Evolutionary conservation across 257 asterid genomes (phyloP).

Genomic region (Nicotiana noctiflora): DNA sequence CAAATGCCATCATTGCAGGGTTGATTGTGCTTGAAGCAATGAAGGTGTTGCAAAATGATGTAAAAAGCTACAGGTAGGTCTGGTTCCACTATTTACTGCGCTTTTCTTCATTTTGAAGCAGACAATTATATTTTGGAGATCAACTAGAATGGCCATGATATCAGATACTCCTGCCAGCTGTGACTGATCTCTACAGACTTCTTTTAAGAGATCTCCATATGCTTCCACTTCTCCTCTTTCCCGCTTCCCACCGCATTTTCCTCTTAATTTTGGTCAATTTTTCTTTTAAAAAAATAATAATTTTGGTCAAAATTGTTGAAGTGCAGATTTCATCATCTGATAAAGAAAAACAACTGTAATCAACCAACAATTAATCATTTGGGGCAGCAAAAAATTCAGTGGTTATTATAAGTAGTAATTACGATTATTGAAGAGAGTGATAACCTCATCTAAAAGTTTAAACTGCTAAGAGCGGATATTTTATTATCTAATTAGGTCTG

Average conservation of each 20-base stretch:
- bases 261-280: no score
- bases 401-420: background rate
- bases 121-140: background rate
- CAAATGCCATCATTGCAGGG: slow-evolving; percentile 95
- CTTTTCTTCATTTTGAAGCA: background rate
- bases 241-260: background rate
- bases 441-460: background rate
- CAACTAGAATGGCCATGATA: background rate
- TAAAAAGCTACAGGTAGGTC: slow-evolving; percentile 58
- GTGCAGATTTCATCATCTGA: background rate
- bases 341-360: background rate
- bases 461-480: background rate
- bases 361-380: background rate
- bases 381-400: background rate
- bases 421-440: background rate
- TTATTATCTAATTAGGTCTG: background rate
- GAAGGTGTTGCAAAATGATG: slow-evolving; percentile 78
- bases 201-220: background rate
- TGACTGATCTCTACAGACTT: background rate
- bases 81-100: background rate
- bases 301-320: background rate
- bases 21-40: slow-evolving; percentile 95
- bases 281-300: background rate
- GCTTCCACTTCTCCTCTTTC: background rate
- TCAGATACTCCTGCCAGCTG: background rate